These are phyloP conservation scores for Pleurotus salmoneostramineus DNA, from an alignment of 768 basidiomycete species.

Conservation along the genomic window DNA sequence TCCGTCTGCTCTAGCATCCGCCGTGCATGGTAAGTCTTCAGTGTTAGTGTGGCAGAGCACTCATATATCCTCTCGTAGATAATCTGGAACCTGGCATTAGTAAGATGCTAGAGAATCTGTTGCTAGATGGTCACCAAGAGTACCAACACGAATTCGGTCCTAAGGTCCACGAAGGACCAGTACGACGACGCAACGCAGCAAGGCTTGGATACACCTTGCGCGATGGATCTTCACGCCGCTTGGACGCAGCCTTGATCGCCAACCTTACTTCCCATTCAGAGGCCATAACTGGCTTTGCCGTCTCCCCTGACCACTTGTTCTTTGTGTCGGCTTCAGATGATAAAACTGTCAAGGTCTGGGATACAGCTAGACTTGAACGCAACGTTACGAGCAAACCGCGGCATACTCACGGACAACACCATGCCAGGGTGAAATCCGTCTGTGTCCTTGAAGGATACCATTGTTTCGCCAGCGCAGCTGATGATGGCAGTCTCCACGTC, in stretches of 20 bases:
- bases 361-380: constrained; percentile 87
- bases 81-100: constrained; percentile 88
- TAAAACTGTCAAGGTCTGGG: constrained; percentile 91
- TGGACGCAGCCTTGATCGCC: constrained; percentile 79
- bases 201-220: constrained; percentile 67
- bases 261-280: constrained; percentile 84
- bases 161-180: constrained; percentile 74
- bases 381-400: constrained; percentile 87
- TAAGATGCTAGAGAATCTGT: constrained; percentile 85
- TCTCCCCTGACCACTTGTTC: constrained; percentile 92
- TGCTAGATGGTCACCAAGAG: constrained; percentile 82
- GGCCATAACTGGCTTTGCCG: constrained; percentile 73
- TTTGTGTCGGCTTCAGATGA: constrained; percentile 94
- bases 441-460: constrained; percentile 84
- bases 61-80: constrained; percentile 43
- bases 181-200: constrained; percentile 70
- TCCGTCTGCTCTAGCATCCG: constrained; percentile 56
- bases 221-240: constrained; percentile 54
- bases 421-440: constrained; percentile 63
- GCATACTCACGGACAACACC: constrained; percentile 68
- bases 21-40: constrained; percentile 59
- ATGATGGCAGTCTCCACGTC: constrained; percentile 80
- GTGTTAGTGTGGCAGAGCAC: neutral
- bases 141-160: constrained; percentile 92
- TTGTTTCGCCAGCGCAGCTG: constrained; percentile 85